These are phyloP conservation scores for Podila clonocystis DNA, from an alignment of 192 early-diverging fungal species.

Conservation along the genomic window DNA sequence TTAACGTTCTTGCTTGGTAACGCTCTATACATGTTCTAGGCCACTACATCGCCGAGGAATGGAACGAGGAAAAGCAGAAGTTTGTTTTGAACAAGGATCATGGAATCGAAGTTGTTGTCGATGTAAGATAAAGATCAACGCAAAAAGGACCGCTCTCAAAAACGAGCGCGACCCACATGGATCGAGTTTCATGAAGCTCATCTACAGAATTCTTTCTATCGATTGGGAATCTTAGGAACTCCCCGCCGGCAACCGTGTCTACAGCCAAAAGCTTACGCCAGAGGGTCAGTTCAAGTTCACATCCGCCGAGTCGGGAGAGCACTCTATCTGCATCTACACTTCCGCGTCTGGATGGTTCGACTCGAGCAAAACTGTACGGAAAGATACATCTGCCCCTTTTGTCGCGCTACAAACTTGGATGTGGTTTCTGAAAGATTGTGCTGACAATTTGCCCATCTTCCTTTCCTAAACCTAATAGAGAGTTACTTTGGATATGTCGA, in stretches of 20 bases:
- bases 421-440: neutral
- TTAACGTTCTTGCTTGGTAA: no score
- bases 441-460: neutral
- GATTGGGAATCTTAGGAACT: slow-evolving; percentile 50
- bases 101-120: slow-evolving; percentile 78
- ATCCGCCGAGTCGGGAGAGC: slow-evolving; percentile 87
- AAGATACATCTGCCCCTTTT: neutral
- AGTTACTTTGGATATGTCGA: slow-evolving; percentile 36
- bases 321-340: slow-evolving; percentile 88
- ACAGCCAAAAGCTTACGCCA: slow-evolving; percentile 79
- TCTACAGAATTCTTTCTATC: neutral
- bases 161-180: no score
- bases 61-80: slow-evolving; percentile 66
- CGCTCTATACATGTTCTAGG: slow-evolving; percentile 38
- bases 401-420: neutral
- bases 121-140: slow-evolving; percentile 53
- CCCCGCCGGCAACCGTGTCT: slow-evolving; percentile 60
- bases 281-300: slow-evolving; percentile 93
- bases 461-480: slow-evolving; percentile 12
- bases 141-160: no score
- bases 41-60: slow-evolving; percentile 86
- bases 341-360: slow-evolving; percentile 78
- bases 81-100: slow-evolving; percentile 71
- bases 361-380: slow-evolving; percentile 69
- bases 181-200: neutral